Percentiles rank a stretch among this genome's conserved stretches.
These are phyloP conservation scores for Cicer cuneatum DNA, from an alignment of 306 rosid genomes.

Conservation along the genomic window DNA sequence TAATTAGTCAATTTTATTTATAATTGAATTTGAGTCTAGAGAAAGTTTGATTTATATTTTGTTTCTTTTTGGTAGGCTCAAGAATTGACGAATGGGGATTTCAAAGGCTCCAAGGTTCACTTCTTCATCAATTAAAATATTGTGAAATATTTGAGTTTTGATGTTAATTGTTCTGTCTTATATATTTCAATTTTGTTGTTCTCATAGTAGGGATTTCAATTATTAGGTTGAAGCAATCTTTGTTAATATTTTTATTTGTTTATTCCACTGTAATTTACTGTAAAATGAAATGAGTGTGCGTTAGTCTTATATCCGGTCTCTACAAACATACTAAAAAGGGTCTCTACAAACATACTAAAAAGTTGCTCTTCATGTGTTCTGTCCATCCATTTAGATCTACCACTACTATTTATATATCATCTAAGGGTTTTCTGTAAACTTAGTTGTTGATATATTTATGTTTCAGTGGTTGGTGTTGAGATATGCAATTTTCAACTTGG, in stretches of 20 bases:
- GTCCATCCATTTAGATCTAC: slow-evolving; percentile 32
- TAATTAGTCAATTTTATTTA: too few relatives aligned
- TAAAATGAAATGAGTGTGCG: slow-evolving; percentile 11
- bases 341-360: slow-evolving; percentile 29
- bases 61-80: slow-evolving; percentile 60
- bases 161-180: slow-evolving; percentile 2
- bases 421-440: slow-evolving; percentile 43
- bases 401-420: slow-evolving; percentile 43
- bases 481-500: slow-evolving; percentile 72
- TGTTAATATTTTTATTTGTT: background rate
- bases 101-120: slow-evolving; percentile 88
- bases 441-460: slow-evolving; percentile 45
- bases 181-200: slow-evolving; percentile 3
- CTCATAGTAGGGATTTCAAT: background rate
- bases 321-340: slow-evolving; percentile 12
- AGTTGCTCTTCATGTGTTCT: background rate
- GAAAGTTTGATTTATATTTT: background rate
- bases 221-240: background rate
- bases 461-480: slow-evolving; percentile 94
- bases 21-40: too few relatives aligned
- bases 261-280: slow-evolving; percentile 1
- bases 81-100: slow-evolving; percentile 77
- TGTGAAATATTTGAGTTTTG: background rate
- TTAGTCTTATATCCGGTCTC: slow-evolving; percentile 6
- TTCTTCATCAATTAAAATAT: slow-evolving; percentile 37